These are phyloP conservation scores for Fraxinus greggii DNA, from an alignment of 305 asterid genomes.

Conservation along the genomic window DNA sequence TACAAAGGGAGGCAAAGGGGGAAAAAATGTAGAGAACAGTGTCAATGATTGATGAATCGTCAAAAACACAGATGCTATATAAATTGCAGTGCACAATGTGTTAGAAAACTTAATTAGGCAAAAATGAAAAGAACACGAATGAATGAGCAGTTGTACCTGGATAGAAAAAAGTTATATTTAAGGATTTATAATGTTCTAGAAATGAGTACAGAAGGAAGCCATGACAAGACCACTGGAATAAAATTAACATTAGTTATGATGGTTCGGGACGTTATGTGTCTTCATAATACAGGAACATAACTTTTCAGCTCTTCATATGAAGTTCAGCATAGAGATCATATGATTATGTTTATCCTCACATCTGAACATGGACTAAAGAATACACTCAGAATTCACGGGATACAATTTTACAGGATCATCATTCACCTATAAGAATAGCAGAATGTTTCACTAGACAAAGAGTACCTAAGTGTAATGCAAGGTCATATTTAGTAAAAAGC, in stretches of 20 bases:
- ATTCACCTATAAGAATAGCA: not conserved
- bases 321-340: not conserved
- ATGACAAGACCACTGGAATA: not conserved
- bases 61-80: not conserved
- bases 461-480: not conserved
- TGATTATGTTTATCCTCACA: not conserved
- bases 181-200: not conserved
- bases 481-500: constrained; percentile 9
- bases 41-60: constrained; percentile 2
- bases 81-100: constrained; percentile 1
- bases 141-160: not conserved
- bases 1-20: constrained; percentile 35
- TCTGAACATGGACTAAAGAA: not conserved
- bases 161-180: not conserved
- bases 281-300: not conserved
- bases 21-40: constrained; percentile 1
- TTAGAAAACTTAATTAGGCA: constrained; percentile 2
- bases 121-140: not conserved
- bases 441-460: constrained; percentile 2
- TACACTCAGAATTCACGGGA: not conserved
- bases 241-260: constrained; percentile 1
- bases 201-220: not conserved
- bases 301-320: not conserved
- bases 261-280: not conserved
- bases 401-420: not conserved